These are phyloP conservation scores for Trichoderma asperellum DNA, from an alignment of 2,329 filamentous ascomycete genomes.

Conservation along the genomic window DNA sequence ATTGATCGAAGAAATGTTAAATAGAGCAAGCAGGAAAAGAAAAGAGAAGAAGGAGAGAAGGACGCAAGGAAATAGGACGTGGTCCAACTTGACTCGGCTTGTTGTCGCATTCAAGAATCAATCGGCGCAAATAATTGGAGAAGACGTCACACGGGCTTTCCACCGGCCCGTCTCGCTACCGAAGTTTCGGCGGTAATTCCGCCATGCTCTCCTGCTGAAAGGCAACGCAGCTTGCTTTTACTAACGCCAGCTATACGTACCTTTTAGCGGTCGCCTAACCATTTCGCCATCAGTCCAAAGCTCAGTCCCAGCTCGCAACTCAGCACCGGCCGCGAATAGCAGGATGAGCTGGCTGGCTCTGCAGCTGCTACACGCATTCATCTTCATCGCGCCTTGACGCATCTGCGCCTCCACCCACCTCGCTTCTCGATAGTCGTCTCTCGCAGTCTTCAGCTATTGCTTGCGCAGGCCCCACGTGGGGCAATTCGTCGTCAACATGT, in stretches of 20 bases:
- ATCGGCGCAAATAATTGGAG: not conserved
- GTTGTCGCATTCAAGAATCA: not conserved
- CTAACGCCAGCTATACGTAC: not conserved
- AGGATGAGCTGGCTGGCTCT: slow-evolving; percentile 26
- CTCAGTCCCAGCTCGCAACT: not conserved
- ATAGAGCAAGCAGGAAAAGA: not conserved
- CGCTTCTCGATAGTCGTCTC: not conserved
- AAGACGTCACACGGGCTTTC: slow-evolving; percentile 12
- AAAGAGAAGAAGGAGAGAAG: not conserved
- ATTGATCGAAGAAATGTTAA: not conserved
- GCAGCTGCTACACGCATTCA: slow-evolving; percentile 14
- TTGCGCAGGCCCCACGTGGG: slow-evolving; percentile 31
- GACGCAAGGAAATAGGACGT: not conserved
- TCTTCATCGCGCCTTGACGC: slow-evolving; percentile 10
- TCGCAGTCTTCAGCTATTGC: not conserved
- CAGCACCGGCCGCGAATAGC: slow-evolving; percentile 7
- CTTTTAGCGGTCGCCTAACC: slow-evolving; percentile 11
- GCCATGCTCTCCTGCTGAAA: slow-evolving; percentile 10
- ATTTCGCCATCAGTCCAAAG: not conserved
- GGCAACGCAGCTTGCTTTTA: not conserved
- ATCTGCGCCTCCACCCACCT: not conserved
- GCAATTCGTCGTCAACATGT: slow-evolving; percentile 33
- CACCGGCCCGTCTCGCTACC: not conserved
- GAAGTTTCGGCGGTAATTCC: slow-evolving; percentile 28
- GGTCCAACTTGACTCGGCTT: not conserved